Base-by-base conservation (phyloP, 208 protist genomes). In the Leishmania braziliensis region DNA sequence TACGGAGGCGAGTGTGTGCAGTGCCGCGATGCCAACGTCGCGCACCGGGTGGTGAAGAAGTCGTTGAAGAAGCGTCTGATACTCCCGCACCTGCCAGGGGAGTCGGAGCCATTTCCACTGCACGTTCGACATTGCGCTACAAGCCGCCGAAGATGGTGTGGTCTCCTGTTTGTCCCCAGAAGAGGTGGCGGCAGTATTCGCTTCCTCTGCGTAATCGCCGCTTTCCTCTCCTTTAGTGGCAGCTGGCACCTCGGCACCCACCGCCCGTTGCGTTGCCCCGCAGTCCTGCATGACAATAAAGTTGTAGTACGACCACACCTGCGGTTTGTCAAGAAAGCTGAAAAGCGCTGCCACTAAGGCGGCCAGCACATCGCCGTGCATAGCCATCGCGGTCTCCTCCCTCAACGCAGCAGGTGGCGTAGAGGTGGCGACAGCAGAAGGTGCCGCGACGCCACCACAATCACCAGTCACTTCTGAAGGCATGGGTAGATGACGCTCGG, bases 361-460 rank as follows among this genome's bases (percentile, higher is more conserved):
- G 1, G 79, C 46, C 12, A 75, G 78, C 43, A 85, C 80, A 39
- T 88, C 84, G 26, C 78, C 80, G 74, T 88, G 84, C 70, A 88
- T 80, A 2, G 78, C 18, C n/a, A 9, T 12, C 43, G 29, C 23
- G 0, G 54, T 26, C 58, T 43, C 23, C 48, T 20, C 26, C 16
- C 33, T 26, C 14, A 39, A 50, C 5, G 29, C 5, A 43, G 51
- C 10, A 5, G 43, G 14, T 10, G 26, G 50, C 2, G 39, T 1
- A 29, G 68, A 6, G 2, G 68, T 2, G 43, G 43, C 43, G 2
- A 5, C 4, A 23, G 46, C 23, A 54, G 43, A 53, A 16, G 20
- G 46, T 36, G 43, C 46, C 33, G 20, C 3, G 62, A 20, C 51
- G 73, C 50, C 39, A 10, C n/a, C 65, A 73, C 46, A 6, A 6